Conservation (phyloP, 1,139 yeast genomes). For the Suhomyces terraborum region DNA sequence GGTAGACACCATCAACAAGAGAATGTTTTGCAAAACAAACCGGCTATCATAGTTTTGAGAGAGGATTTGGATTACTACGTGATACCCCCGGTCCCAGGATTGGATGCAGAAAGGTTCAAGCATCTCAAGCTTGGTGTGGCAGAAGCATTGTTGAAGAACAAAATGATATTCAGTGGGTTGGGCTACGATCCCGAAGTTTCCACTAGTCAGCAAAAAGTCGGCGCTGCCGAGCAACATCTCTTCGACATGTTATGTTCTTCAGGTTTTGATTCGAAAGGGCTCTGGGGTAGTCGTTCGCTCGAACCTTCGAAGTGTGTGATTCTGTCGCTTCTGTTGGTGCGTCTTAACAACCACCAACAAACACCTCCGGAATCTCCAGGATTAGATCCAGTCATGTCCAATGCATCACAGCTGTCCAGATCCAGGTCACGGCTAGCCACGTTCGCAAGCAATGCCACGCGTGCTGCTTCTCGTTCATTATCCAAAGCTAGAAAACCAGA, state of each 20-base stretch:
- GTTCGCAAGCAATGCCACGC: conserved; percentile 43
- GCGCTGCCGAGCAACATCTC: conserved; percentile 93
- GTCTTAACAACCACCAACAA: conserved; percentile 41
- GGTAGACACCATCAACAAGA: conserved; percentile 28
- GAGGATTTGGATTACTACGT: conserved; percentile 95
- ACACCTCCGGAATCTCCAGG: conserved; percentile 53
- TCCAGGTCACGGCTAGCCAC: conserved; percentile 51
- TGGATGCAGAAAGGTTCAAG: conserved; percentile 55
- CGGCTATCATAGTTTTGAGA: conserved; percentile 87
- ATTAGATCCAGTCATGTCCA: conserved; percentile 38
- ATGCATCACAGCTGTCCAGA: conserved; percentile 36
- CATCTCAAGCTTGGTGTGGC: conserved; percentile 70
- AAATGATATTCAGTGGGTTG: conserved; percentile 74
- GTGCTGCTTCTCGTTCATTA: conserved; percentile 58
- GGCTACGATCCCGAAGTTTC: conserved; percentile 40
- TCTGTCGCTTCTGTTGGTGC: conserved; percentile 79
- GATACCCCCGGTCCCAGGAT: conserved; percentile 68
- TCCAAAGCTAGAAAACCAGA: conserved; percentile 45
- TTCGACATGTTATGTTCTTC: conserved; percentile 93
- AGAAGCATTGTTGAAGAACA: conserved; percentile 50
- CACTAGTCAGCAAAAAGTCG: conserved; percentile 52
- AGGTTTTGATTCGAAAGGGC: conserved; percentile 69
- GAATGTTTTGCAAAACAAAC: conserved; percentile 70
- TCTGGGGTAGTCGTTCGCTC: conserved; percentile 85
- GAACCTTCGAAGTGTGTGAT: conserved; percentile 88